Conservation (phyloP, 495 filamentous ascomycete species). For the Oidiodendron maius region DNA sequence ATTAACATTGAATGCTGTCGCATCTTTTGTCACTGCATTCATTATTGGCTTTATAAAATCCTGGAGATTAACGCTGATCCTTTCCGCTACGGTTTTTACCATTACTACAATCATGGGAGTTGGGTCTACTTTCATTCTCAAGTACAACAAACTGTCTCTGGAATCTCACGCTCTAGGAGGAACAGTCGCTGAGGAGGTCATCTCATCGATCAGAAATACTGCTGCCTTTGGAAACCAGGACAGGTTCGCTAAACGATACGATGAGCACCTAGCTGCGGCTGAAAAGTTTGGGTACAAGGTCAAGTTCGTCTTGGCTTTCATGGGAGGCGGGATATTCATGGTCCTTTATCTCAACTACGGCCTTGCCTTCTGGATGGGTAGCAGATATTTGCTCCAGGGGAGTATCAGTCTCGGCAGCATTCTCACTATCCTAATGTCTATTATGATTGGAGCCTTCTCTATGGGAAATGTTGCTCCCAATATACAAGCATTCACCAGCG, state of each 20-base stretch:
- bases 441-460: constrained; percentile 88
- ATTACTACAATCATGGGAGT: constrained; percentile 69
- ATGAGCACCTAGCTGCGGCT: constrained; percentile 62
- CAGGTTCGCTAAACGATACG: constrained; percentile 79
- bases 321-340: constrained; percentile 78
- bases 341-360: constrained; percentile 86
- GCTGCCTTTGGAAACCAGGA: constrained; percentile 89
- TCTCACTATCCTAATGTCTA: constrained; percentile 79
- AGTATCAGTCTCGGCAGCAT: constrained; percentile 41
- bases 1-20: constrained; percentile 63
- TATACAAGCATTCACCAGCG: constrained; percentile 74
- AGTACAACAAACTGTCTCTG: constrained; percentile 70
- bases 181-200: constrained; percentile 87
- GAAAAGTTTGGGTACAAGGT: constrained; percentile 72
- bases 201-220: constrained; percentile 88
- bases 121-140: constrained; percentile 67
- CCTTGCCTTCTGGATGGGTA: constrained; percentile 94
- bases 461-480: constrained; percentile 87
- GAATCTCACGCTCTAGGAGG: constrained; percentile 77
- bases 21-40: constrained; percentile 84
- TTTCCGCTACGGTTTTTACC: constrained; percentile 69
- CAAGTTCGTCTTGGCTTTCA: constrained; percentile 60
- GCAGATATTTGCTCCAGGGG: constrained; percentile 64
- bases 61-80: constrained; percentile 79
- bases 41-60: constrained; percentile 81